These are phyloP conservation scores for Kazachstania psychrophila DNA, from an alignment of 805 yeast species.

Conservation along the genomic window DNA sequence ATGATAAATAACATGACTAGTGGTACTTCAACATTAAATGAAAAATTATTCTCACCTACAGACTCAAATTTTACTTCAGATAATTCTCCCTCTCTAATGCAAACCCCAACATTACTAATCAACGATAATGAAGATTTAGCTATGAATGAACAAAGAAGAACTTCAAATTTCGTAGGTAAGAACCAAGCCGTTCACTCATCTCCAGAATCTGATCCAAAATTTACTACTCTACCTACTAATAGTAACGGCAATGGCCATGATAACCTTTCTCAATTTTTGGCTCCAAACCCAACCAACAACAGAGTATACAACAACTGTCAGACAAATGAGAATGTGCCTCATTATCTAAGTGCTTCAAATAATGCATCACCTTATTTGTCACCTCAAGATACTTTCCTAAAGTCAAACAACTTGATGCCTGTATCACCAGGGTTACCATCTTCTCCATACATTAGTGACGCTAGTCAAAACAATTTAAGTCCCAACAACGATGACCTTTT, in stretches of 20 bases:
- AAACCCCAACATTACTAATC: slow-evolving; percentile 2
- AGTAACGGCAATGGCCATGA: neutral
- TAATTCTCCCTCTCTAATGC: neutral
- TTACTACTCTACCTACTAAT: neutral
- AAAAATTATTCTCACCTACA: neutral
- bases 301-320: slow-evolving; percentile 3
- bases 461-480: slow-evolving; percentile 9
- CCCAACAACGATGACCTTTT: slow-evolving; percentile 24
- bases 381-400: slow-evolving; percentile 10
- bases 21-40: neutral
- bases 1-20: neutral
- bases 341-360: slow-evolving; percentile 6
- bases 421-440: slow-evolving; percentile 15
- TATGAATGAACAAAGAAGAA: neutral
- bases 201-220: neutral
- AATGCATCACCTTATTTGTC: slow-evolving; percentile 13
- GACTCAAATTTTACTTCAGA: neutral
- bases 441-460: neutral
- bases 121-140: neutral
- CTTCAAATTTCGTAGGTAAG: too few species aligned
- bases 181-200: neutral
- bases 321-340: slow-evolving; percentile 7
- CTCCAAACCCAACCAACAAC: neutral
- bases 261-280: neutral
- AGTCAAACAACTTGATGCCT: slow-evolving; percentile 8